A percentile compares a stretch with the other conserved stretches of the same genome.
These are phyloP conservation scores for Acanthamoeba royreba DNA, from an alignment of 208 protist genomes.

Conservation along the genomic window DNA sequence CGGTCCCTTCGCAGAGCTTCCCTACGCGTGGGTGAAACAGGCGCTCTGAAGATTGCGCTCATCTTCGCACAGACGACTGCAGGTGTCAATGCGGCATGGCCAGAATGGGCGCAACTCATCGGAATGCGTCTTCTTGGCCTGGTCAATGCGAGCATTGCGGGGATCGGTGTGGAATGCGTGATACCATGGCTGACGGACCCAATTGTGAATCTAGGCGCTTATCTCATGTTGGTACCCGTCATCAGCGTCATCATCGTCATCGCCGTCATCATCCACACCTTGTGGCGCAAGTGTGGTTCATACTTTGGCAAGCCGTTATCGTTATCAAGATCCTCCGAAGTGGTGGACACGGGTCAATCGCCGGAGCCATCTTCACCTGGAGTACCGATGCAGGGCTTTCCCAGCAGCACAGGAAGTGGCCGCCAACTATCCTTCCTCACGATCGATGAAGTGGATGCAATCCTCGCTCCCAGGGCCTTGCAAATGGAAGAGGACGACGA, in stretches of 20 bases:
- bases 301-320: too few relatives aligned
- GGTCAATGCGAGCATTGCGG: neutral
- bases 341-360: too few relatives aligned
- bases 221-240: neutral
- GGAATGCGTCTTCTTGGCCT: neutral
- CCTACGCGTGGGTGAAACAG: neutral
- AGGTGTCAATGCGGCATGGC: neutral
- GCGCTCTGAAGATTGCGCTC: slow-evolving; percentile 6
- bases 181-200: neutral
- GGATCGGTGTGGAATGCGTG: neutral
- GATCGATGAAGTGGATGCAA: too few relatives aligned
- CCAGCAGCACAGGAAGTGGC: too few relatives aligned
- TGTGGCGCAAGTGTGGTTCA: too few relatives aligned
- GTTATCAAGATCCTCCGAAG: too few relatives aligned
- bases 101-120: neutral
- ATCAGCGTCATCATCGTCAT: neutral
- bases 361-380: too few relatives aligned
- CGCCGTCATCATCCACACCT: neutral
- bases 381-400: too few relatives aligned
- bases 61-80: neutral
- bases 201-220: neutral
- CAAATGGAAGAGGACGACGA: too few relatives aligned
- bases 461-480: too few relatives aligned
- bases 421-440: too few relatives aligned
- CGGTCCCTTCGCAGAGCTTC: neutral